Evolutionary conservation across 495 filamentous ascomycete species (phyloP).

Genomic region (Penicillium flavigenum): DNA sequence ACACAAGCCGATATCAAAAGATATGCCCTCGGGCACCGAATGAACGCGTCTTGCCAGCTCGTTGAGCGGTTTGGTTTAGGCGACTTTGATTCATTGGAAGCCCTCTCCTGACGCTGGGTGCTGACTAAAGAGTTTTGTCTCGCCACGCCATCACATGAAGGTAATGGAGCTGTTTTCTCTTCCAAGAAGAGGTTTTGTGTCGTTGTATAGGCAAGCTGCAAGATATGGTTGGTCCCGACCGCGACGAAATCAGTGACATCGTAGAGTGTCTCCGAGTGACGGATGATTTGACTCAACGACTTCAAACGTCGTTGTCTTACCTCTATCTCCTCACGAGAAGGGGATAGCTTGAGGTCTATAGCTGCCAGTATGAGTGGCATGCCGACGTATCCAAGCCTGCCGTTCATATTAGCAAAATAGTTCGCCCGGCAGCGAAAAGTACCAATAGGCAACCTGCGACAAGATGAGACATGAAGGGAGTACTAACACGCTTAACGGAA

Average conservation of each 20-base stretch:
- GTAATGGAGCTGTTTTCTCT: not conserved
- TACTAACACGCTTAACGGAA: conserved; percentile 37
- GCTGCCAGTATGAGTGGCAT: conserved; percentile 39
- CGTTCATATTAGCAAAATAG: not conserved
- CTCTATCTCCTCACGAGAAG: conserved; percentile 20
- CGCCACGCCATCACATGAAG: not conserved
- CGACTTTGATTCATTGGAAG: not conserved
- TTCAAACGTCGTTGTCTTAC: conserved; percentile 26
- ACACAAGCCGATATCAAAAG: conserved; percentile 36
- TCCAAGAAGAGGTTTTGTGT: conserved; percentile 33
- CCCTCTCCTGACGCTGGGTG: not conserved
- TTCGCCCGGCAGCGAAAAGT: too few species aligned
- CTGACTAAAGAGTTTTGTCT: not conserved
- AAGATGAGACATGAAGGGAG: not conserved
- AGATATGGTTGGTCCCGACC: conserved; percentile 32
- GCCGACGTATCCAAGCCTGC: conserved; percentile 32
- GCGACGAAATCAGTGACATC: conserved; percentile 39
- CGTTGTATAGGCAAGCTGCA: conserved; percentile 34
- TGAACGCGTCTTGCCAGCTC: conserved; percentile 35
- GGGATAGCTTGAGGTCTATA: conserved; percentile 38
- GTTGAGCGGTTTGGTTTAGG: conserved; percentile 14
- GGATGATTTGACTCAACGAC: conserved; percentile 31
- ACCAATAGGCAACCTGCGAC: too few species aligned
- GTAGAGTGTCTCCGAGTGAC: conserved; percentile 31
- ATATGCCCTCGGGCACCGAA: conserved; percentile 36